Evolutionary conservation across 768 basidiomycete species (phyloP).

Genomic region (Leucocoprinus leucothites): DNA sequence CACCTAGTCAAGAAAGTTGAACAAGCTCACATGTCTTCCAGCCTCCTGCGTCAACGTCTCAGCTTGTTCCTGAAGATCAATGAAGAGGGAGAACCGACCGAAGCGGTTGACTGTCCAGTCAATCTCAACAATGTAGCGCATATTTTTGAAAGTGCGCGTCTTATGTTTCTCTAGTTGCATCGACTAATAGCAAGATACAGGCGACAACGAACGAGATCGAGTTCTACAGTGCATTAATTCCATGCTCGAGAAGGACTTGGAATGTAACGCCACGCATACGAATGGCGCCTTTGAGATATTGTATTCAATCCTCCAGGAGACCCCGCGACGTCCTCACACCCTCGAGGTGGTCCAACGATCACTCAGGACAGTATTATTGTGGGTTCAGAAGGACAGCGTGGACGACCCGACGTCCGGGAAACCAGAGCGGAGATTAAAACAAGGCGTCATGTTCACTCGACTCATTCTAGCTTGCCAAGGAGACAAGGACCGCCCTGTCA

Average conservation of each 20-base stretch:
- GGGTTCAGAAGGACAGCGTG: not conserved
- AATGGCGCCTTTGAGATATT: not conserved
- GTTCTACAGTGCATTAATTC: not conserved
- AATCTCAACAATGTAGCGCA: not conserved
- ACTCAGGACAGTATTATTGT: too few species aligned
- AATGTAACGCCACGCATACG: not conserved
- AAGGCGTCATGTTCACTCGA: not conserved
- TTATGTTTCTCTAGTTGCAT: not conserved
- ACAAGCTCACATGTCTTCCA: not conserved
- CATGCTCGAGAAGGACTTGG: not conserved
- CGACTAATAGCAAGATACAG: not conserved
- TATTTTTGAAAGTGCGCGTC: not conserved
- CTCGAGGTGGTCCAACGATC: too few species aligned
- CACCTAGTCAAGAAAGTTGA: slow-evolving; percentile 1
- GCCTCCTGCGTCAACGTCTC: not conserved
- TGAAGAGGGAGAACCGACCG: not conserved
- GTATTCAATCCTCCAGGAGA: not conserved
- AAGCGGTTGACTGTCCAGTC: not conserved
- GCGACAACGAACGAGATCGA: not conserved
- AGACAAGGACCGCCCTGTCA: not conserved
- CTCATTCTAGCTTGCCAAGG: not conserved
- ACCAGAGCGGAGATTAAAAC: not conserved
- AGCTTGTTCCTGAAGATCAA: slow-evolving; percentile 2
- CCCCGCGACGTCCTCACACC: too few species aligned
- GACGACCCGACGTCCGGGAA: not conserved